Percentiles rank a stretch among this genome's conserved stretches.
phyloP scores from a whole-genome alignment of 495 filamentous ascomycete genomes.

The Tuber borchii region DNA sequence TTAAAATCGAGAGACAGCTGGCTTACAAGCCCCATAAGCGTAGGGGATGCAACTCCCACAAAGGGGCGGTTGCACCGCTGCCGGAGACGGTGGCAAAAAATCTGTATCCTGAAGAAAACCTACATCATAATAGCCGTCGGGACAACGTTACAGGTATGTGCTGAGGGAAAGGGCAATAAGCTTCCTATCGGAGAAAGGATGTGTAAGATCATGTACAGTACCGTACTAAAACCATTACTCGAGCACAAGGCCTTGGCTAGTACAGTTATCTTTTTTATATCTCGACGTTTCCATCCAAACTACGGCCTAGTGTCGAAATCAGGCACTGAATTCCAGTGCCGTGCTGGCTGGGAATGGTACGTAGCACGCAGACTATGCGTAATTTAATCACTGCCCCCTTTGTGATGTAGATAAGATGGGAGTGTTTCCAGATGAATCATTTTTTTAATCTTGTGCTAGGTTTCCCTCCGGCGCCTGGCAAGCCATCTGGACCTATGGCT shows the following conservation, averaged over 20 bases:
- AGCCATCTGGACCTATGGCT: constrained; percentile 36
- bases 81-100: constrained; percentile 23
- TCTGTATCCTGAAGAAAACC: constrained; percentile 35
- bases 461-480: constrained; percentile 36
- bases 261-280: constrained; percentile 31
- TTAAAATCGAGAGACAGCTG: constrained; percentile 16
- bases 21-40: neutral
- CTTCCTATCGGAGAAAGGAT: neutral
- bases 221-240: neutral
- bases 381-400: neutral
- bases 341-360: constrained; percentile 39
- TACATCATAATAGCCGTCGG: constrained; percentile 32
- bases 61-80: constrained; percentile 12
- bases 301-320: constrained; percentile 25
- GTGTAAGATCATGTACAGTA: neutral
- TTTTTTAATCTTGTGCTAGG: constrained; percentile 27
- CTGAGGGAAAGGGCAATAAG: neutral
- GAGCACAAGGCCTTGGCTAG: constrained; percentile 22
- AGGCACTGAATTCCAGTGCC: constrained; percentile 21
- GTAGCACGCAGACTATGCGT: constrained; percentile 15
- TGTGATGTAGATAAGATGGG: neutral
- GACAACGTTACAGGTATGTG: constrained; percentile 29
- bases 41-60: constrained; percentile 7
- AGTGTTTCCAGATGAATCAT: constrained; percentile 11
- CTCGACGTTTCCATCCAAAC: constrained; percentile 29